Base-by-base conservation (phyloP, 2,329 filamentous ascomycete species). In the Botrytis sinoallii region DNA sequence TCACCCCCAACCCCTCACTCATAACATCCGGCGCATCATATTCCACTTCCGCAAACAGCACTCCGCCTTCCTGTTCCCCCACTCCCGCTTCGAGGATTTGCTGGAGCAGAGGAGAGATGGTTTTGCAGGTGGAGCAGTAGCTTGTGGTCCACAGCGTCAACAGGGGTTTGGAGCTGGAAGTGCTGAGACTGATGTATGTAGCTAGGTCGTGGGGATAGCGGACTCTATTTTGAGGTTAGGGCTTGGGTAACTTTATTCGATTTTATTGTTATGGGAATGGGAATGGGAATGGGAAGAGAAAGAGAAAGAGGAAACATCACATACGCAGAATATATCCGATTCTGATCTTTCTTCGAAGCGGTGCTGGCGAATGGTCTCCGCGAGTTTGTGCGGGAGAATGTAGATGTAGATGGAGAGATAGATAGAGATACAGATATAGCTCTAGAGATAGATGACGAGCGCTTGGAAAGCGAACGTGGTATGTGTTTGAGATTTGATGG, bases 111-210 rank as follows among this genome's bases (percentile, higher is more conserved):
- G 88, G 88, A 7, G 82, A 81, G 38, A 90, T 83, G 46, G 81
- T 79, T 64, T 83, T 84, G 80, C 88, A 90, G 25, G 87, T 86
- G 7, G 85, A 81, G 79, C 88, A 90, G 82, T 85, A 90, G 12
- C 86, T 87, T 0, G 88, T 84, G 0, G 88, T 89, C 88, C 88
- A 91, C 59, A 90, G 82, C 1, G 88, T 89, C 72, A 90, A 79
- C n/a, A 90, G 85, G 3, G 88, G 88, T 4, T 82, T 85, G 61
- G 85, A 84, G 9, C 87, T 83, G 9, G 87, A 87, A 3, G 86
- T 85, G 4, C 86, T 88, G 70, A 88, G 83, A n/a, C 86, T 83
- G 73, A 88, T 84, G 81, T 89, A 87, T 29, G 85, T 87, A 78
- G 85, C 81, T 80, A 90, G 86, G 75, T 88, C 85, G 77, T 86